These are phyloP conservation scores for Nematodospora valgi DNA, from an alignment of 805 yeast species.

Conservation along the genomic window DNA sequence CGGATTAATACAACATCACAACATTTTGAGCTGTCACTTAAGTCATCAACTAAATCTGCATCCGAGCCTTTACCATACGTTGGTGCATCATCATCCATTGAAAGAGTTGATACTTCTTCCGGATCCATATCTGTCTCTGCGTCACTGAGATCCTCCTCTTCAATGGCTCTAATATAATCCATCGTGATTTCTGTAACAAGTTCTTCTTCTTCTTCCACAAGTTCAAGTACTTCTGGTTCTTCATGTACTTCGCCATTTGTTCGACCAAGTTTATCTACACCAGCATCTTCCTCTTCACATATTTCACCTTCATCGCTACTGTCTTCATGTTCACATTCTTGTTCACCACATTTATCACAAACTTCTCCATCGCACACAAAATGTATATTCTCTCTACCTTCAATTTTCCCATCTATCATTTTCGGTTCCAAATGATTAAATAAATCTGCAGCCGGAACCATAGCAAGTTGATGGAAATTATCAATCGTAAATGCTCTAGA, in stretches of 20 bases:
- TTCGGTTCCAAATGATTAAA: constrained; percentile 65
- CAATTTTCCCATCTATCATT: constrained; percentile 11
- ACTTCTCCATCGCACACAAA: constrained; percentile 46
- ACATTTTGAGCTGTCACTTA: constrained; percentile 43
- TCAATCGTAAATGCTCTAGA: constrained; percentile 84
- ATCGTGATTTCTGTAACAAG: constrained; percentile 17
- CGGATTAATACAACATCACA: constrained; percentile 63
- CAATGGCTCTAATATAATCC: constrained; percentile 26
- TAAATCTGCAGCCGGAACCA: constrained; percentile 90
- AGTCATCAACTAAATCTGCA: constrained; percentile 32
- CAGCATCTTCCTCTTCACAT: constrained; percentile 15
- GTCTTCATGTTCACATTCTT: constrained; percentile 29
- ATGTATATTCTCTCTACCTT: constrained; percentile 54
- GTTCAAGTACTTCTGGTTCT: constrained; percentile 4
- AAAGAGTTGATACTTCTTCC: constrained; percentile 19
- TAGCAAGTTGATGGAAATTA: constrained; percentile 63
- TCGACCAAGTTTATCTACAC: constrained; percentile 15
- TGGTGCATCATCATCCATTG: constrained; percentile 15
- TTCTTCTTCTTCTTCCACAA: constrained; percentile 12
- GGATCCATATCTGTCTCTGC: constrained; percentile 23
- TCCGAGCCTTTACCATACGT: constrained; percentile 11
- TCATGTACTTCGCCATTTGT: constrained; percentile 10
- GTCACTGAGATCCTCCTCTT: constrained; percentile 20
- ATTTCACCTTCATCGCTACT: constrained; percentile 17
- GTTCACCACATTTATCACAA: constrained; percentile 32